Evolutionary conservation across 495 filamentous ascomycete genomes (phyloP), one percentile per base, ranked within the genome.

Genomic region (Podospora conica): DNA sequence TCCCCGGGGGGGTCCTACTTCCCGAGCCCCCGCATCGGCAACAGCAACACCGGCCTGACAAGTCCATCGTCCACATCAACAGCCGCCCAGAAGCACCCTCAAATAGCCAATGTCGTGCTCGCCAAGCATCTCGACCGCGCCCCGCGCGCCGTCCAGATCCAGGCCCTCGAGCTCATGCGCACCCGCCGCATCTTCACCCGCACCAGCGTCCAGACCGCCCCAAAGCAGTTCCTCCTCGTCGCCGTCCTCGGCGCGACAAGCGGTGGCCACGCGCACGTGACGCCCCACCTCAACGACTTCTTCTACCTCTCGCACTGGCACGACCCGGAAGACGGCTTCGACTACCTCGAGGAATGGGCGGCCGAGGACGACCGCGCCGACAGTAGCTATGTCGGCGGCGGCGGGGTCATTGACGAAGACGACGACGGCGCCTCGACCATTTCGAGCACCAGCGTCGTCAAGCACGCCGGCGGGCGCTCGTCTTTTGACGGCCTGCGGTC

Each of bases 281-380:
- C 79, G 20, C 71, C 79, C 55, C 83, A 84, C 65, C 73, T 96
- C 80, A 91, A 90, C 72, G 93, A 97, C 63, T 85, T 90, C 68
- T 86, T 98, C 66, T 91, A 93, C 71, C 86, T 98, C 20, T 93
- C 92, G 0, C 92, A 97, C 76, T 91, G 87, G 77, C 93, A 98
- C 72, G 82, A 88, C 33, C 80, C 84, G 4, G 84, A 92, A 18
- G 87, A 93, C 73, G 91, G 88, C 0, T 89, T 90, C 63, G 80
- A 84, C 1, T 87, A 94, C 66, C 74, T 91, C 2, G 89, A 95
- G 68, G 86, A 88, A 40, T 12, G 55, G 23, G n/a, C 27, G 11
- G 33, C 62, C 20, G 64, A 66, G 6, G 72, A 69, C 9, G 31
- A 63, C 3, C 66, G 71, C 9, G 40, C 18, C 40, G 40, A 48